These are phyloP conservation scores for Isochrysis galbana DNA, from an alignment of 78 protist genomes.

Conservation along the genomic window DNA sequence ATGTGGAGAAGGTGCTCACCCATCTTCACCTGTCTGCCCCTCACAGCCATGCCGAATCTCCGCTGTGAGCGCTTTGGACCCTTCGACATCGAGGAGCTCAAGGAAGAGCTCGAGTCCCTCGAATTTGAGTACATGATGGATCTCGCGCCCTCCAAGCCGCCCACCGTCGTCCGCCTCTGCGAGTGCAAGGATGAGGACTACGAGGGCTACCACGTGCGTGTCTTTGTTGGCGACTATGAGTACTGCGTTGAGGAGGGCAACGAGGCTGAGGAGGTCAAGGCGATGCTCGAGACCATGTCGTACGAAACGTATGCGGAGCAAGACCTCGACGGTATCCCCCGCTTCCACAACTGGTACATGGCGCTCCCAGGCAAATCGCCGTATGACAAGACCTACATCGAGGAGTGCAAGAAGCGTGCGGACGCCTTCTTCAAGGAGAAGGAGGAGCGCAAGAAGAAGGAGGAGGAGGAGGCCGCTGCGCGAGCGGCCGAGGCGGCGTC, in stretches of 20 bases:
- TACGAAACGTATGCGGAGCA: slow-evolving; percentile 20
- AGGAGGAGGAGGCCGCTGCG: background rate
- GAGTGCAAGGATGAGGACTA: slow-evolving; percentile 30
- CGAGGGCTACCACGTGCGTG: slow-evolving; percentile 19
- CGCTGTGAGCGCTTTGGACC: slow-evolving; percentile 26
- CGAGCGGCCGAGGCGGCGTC: background rate
- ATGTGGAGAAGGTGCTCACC: no score
- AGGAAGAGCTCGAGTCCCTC: slow-evolving; percentile 8
- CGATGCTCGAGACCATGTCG: background rate
- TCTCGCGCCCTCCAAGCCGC: slow-evolving; percentile 16
- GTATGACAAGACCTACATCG: background rate
- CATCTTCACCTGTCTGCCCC: no score
- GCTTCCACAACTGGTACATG: slow-evolving; percentile 31
- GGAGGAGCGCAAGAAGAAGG: slow-evolving; percentile 21
- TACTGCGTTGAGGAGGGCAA: slow-evolving; percentile 21
- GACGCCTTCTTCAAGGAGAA: slow-evolving; percentile 24
- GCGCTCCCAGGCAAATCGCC: slow-evolving; percentile 27
- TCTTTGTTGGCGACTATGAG: slow-evolving; percentile 20
- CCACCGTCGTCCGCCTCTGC: slow-evolving; percentile 6
- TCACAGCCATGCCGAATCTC: background rate
- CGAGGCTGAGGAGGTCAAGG: slow-evolving; percentile 25
- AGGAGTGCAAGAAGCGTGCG: slow-evolving; percentile 15
- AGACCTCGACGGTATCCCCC: slow-evolving; percentile 12
- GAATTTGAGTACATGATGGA: slow-evolving; percentile 30
- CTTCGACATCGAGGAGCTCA: slow-evolving; percentile 11